Conservation (phyloP, 345 rosid genomes). For the Excoecaria cochinchinensis region DNA sequence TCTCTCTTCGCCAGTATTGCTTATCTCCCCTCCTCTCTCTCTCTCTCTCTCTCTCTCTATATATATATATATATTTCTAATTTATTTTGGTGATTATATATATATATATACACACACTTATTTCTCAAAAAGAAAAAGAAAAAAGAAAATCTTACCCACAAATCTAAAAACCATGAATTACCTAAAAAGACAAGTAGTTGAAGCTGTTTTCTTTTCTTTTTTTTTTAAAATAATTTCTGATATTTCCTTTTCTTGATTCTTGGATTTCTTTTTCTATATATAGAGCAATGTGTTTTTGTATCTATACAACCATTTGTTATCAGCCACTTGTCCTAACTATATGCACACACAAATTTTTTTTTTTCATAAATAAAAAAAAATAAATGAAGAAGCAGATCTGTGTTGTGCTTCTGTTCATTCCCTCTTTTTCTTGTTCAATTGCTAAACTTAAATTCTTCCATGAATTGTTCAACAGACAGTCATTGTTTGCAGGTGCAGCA, state of each 20-base stretch:
- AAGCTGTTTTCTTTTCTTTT: not conserved
- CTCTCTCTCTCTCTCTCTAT: not conserved
- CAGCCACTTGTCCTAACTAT: slow-evolving; percentile 13
- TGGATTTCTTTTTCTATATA: not conserved
- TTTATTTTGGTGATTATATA: too few relatives aligned
- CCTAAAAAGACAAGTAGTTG: not conserved
- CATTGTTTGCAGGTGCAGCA: slow-evolving; percentile 66
- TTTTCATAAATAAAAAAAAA: too few relatives aligned
- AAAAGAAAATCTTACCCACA: too few relatives aligned
- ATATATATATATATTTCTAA: too few relatives aligned
- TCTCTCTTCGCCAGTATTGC: not conserved
- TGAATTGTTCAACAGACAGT: slow-evolving; percentile 19
- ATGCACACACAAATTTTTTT: not conserved
- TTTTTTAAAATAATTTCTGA: not conserved
- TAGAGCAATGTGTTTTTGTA: slow-evolving; percentile 6
- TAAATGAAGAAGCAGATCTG: not conserved
- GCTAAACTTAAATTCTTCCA: too few relatives aligned
- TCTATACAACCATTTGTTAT: slow-evolving; percentile 1
- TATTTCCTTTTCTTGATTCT: not conserved
- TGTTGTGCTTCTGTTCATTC: not conserved
- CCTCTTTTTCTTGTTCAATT: not conserved
- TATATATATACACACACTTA: too few relatives aligned
- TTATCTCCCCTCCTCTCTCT: not conserved
- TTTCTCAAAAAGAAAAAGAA: too few relatives aligned
- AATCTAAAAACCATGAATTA: slow-evolving; percentile 1